These are phyloP conservation scores for Ceratobasidium sp. DNA, from an alignment of 1,284 basidiomycete species.

Conservation along the genomic window DNA sequence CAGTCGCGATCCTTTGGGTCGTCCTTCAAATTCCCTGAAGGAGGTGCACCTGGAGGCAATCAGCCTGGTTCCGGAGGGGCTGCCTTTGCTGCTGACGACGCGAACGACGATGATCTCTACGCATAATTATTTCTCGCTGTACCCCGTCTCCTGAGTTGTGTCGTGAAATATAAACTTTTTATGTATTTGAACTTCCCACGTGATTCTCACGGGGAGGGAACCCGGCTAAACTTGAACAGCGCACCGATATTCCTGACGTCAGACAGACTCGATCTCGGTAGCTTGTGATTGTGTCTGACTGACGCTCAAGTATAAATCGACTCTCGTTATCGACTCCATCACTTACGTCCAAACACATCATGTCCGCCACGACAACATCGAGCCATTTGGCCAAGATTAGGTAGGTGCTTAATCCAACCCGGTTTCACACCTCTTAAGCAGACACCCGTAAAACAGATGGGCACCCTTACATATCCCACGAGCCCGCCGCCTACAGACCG, in stretches of 20 bases:
- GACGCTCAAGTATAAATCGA: neutral
- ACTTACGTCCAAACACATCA: neutral
- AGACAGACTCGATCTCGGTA: neutral
- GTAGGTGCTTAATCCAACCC: neutral
- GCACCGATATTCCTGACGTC: neutral
- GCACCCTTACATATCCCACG: conserved; percentile 62
- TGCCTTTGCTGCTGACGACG: conserved; percentile 77
- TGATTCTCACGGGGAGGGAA: neutral
- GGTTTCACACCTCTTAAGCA: too few species aligned
- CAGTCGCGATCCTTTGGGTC: conserved; percentile 88
- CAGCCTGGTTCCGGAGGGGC: conserved; percentile 70
- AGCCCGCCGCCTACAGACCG: conserved; percentile 83
- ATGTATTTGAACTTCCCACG: conserved; percentile 15
- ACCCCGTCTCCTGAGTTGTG: neutral
- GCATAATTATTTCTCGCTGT: conserved; percentile 60
- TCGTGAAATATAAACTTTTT: too few species aligned
- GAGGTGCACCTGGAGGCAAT: conserved; percentile 61
- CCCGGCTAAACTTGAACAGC: too few species aligned
- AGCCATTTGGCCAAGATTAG: conserved; percentile 26
- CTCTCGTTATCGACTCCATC: neutral
- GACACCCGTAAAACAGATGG: neutral
- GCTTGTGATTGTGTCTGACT: neutral
- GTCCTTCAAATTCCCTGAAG: conserved; percentile 97
- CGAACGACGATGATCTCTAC: conserved; percentile 88
- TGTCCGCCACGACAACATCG: conserved; percentile 19